Conservation (phyloP, 768 basidiomycete genomes). For the Crassisporium funariophilum region DNA sequence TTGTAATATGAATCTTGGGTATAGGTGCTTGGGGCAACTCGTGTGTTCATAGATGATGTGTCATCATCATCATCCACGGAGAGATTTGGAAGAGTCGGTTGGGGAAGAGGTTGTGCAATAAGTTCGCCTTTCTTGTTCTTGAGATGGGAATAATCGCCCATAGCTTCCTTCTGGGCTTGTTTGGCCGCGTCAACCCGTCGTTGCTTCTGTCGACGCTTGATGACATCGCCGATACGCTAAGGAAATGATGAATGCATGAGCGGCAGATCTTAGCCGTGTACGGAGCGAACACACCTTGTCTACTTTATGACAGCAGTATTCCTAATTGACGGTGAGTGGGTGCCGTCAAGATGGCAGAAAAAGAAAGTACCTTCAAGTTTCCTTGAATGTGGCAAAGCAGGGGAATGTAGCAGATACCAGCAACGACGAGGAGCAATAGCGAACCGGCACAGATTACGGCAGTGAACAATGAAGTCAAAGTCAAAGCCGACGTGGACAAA, state of each 20-base stretch:
- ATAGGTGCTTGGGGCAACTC: constrained; percentile 54
- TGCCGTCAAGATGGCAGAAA: not conserved
- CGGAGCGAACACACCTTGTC: constrained; percentile 70
- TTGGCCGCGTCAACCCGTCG: constrained; percentile 79
- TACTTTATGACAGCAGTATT: constrained; percentile 98
- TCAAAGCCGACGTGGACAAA: constrained; percentile 79
- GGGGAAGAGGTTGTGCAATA: constrained; percentile 78
- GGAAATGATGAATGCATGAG: not conserved
- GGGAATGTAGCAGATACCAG: constrained; percentile 91
- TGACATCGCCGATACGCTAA: constrained; percentile 89
- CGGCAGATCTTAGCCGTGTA: not conserved
- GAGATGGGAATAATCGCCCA: constrained; percentile 87
- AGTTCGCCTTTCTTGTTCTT: constrained; percentile 92
- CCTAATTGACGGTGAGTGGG: constrained; percentile 43
- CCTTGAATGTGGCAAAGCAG: constrained; percentile 94
- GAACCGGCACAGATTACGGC: constrained; percentile 86
- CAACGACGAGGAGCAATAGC: constrained; percentile 76
- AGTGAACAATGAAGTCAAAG: constrained; percentile 89
- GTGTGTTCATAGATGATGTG: constrained; percentile 57
- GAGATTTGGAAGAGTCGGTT: constrained; percentile 93
- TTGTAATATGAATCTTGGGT: constrained; percentile 59
- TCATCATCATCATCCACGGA: constrained; percentile 83
- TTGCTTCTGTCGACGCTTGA: constrained; percentile 89
- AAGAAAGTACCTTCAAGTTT: constrained; percentile 78
- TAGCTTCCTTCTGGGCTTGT: constrained; percentile 88